phyloP scores from a whole-genome alignment of 306 rosid species.

The Lupinus albus region DNA sequence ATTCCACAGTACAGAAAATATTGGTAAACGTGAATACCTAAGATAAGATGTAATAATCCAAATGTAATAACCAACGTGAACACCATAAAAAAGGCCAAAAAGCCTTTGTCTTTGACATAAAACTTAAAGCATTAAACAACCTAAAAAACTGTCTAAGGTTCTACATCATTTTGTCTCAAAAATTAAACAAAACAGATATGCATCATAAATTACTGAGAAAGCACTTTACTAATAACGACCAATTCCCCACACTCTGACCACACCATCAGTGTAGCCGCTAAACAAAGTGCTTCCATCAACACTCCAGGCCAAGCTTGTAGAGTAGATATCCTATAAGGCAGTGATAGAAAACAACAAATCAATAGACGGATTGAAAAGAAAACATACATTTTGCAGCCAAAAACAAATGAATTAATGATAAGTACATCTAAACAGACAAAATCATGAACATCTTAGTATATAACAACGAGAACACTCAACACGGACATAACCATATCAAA shows the following conservation, averaged over 20 bases:
- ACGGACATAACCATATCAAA: too few relatives aligned
- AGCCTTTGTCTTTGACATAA: constrained; percentile 51
- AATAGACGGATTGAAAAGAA: neutral
- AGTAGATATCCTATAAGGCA: constrained; percentile 64
- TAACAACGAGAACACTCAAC: too few relatives aligned
- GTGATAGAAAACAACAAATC: neutral
- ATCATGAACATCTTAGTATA: too few relatives aligned
- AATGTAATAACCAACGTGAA: too few relatives aligned
- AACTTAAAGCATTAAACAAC: constrained; percentile 43
- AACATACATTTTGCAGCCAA: too few relatives aligned
- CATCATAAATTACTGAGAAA: constrained; percentile 25
- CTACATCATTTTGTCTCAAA: constrained; percentile 48
- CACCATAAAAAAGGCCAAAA: constrained; percentile 16
- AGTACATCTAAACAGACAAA: too few relatives aligned
- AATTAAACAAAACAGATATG: constrained; percentile 27
- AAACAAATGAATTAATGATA: too few relatives aligned
- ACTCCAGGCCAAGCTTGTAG: constrained; percentile 91
- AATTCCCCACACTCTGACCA: constrained; percentile 91
- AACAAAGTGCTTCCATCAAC: constrained; percentile 96
- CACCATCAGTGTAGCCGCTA: constrained; percentile 94
- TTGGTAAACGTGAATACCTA: too few relatives aligned
- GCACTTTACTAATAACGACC: constrained; percentile 61
- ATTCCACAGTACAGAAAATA: too few relatives aligned
- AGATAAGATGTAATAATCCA: too few relatives aligned
- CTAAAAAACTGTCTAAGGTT: constrained; percentile 41